Evolutionary conservation across 768 basidiomycete genomes (phyloP).

Genomic region (Macrolepiota albuminosa): DNA sequence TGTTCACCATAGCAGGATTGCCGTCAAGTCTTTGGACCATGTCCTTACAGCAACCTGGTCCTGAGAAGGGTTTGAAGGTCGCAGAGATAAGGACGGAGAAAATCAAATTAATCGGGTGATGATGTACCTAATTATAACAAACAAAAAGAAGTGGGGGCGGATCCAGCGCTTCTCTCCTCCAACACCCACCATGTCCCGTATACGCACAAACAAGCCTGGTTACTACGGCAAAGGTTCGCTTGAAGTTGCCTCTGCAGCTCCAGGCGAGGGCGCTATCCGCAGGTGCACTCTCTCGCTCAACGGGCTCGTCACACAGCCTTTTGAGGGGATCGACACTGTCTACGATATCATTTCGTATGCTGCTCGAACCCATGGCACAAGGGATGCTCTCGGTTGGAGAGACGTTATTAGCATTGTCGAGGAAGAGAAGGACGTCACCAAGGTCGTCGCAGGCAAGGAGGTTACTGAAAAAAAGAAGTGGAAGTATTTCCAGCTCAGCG

Average conservation of each 20-base stretch:
- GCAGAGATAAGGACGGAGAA: neutral
- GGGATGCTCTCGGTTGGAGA: slow-evolving; percentile 77
- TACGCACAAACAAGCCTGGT: slow-evolving; percentile 35
- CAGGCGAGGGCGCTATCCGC: slow-evolving; percentile 53
- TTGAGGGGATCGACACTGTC: slow-evolving; percentile 76
- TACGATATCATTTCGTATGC: slow-evolving; percentile 75
- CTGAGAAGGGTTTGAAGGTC: too few species aligned
- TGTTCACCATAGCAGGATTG: too few species aligned
- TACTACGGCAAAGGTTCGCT: slow-evolving; percentile 62
- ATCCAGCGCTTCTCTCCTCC: neutral
- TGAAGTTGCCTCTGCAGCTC: slow-evolving; percentile 40
- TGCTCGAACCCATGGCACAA: slow-evolving; percentile 67
- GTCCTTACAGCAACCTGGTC: neutral
- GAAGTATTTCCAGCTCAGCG: slow-evolving; percentile 91
- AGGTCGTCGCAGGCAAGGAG: slow-evolving; percentile 79
- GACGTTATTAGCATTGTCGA: slow-evolving; percentile 66
- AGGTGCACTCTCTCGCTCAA: slow-evolving; percentile 54
- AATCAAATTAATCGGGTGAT: neutral
- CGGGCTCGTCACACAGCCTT: slow-evolving; percentile 54
- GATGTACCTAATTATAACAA: neutral
- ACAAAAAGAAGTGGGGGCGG: slow-evolving; percentile 8
- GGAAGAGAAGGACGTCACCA: slow-evolving; percentile 88
- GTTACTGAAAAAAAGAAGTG: slow-evolving; percentile 88
- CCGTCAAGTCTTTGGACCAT: neutral
- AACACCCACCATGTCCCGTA: slow-evolving; percentile 24